phyloP scores from a whole-genome alignment of 257 asterid genomes.

The Nicotiana undulata region DNA sequence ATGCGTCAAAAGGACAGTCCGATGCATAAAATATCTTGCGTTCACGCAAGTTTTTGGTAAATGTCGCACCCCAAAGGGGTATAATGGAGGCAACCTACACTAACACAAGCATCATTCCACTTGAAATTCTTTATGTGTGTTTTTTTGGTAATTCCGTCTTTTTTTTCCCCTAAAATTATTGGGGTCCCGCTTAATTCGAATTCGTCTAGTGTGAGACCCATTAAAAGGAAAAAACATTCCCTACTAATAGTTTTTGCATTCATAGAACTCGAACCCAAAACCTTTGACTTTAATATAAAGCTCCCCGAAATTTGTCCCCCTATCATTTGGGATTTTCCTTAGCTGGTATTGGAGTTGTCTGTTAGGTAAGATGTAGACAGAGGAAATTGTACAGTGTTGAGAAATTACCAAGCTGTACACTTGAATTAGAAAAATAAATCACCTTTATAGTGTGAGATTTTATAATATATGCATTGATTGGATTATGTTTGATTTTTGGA shows the following conservation, averaged over 20 bases:
- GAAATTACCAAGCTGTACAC: not conserved
- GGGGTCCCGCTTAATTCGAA: too few species aligned
- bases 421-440: not conserved
- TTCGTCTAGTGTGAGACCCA: too few species aligned
- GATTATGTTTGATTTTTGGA: not conserved
- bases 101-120: too few species aligned
- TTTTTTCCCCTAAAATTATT: too few species aligned
- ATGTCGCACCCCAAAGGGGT: too few species aligned
- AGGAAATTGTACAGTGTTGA: not conserved
- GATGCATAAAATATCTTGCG: too few species aligned
- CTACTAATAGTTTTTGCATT: too few species aligned
- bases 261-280: too few species aligned
- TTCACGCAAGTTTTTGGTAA: fast-evolving
- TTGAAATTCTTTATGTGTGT: too few species aligned
- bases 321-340: not conserved
- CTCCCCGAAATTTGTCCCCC: not conserved
- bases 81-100: fast-evolving
- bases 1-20: too few species aligned
- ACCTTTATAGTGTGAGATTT: not conserved
- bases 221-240: too few species aligned
- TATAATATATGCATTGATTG: not conserved
- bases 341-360: not conserved
- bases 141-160: too few species aligned
- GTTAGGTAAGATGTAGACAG: not conserved
- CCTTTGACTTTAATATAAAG: not conserved